phyloP scores from a whole-genome alignment of 1,139 yeast species.

The Pichia sorboxylosa region DNA sequence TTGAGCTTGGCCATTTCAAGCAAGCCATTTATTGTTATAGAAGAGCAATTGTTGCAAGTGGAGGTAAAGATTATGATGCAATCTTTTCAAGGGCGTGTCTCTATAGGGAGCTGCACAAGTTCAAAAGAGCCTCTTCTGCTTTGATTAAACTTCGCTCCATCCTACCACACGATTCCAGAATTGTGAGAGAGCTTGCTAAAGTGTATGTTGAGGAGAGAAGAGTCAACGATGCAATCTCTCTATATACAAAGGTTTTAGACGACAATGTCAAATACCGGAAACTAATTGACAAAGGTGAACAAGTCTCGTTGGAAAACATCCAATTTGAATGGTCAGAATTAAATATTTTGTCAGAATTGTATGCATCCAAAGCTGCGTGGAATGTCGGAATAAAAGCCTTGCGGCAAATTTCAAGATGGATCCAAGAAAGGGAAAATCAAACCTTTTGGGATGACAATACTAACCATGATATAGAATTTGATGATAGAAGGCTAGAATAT shows the following conservation, averaged over 20 bases:
- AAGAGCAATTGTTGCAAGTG: constrained; percentile 53
- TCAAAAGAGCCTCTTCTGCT: constrained; percentile 65
- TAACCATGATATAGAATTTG: constrained; percentile 69
- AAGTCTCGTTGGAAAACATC: constrained; percentile 19
- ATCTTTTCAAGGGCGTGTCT: constrained; percentile 52
- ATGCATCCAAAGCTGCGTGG: constrained; percentile 57
- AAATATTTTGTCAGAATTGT: constrained; percentile 72
- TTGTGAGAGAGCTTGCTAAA: constrained; percentile 65
- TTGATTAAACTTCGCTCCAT: constrained; percentile 49
- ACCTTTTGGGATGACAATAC: constrained; percentile 71
- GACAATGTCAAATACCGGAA: constrained; percentile 33
- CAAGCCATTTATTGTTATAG: constrained; percentile 81
- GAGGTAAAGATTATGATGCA: constrained; percentile 39
- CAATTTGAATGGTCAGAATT: constrained; percentile 79
- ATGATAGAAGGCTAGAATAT: constrained; percentile 46
- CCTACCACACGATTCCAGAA: constrained; percentile 50
- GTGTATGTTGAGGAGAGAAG: constrained; percentile 68
- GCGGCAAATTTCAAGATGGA: constrained; percentile 72
- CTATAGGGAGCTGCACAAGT: constrained; percentile 52
- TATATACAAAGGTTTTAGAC: constrained; percentile 59
- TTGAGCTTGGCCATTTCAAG: constrained; percentile 56
- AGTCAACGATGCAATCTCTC: constrained; percentile 66
- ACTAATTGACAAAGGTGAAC: constrained; percentile 14
- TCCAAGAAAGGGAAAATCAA: constrained; percentile 60
- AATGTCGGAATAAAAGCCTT: constrained; percentile 51